A percentile compares a stretch with the other conserved stretches of the same genome.
phyloP scores from a whole-genome alignment of 768 basidiomycete species.

The Astraeus odoratus region DNA sequence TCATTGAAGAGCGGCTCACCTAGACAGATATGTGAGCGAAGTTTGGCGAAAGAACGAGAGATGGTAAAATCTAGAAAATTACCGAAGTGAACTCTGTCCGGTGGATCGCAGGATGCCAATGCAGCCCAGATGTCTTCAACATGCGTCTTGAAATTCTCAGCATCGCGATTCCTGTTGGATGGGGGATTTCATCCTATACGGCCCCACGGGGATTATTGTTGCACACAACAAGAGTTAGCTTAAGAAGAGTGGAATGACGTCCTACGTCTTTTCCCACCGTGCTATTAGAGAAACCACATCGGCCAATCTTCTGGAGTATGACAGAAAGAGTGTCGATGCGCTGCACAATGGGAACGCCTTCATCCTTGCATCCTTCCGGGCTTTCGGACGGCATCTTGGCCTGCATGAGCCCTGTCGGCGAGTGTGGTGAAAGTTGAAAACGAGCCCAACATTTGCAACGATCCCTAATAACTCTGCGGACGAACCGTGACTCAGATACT shows the following conservation, averaged over 20 bases:
- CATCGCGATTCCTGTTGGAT: background rate
- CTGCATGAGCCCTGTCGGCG: too few species aligned
- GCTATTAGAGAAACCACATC: background rate
- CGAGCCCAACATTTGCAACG: too few species aligned
- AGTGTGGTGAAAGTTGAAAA: too few species aligned
- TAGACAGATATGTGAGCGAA: background rate
- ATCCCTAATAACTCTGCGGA: too few species aligned
- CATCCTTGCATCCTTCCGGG: background rate
- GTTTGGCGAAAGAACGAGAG: background rate
- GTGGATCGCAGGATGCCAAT: background rate
- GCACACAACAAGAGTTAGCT: too few species aligned
- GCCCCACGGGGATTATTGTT: too few species aligned
- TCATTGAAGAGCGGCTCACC: background rate
- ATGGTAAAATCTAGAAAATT: background rate
- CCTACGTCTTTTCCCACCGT: background rate
- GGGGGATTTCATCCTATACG: too few species aligned
- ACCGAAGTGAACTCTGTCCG: background rate
- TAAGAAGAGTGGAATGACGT: background rate
- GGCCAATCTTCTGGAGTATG: background rate
- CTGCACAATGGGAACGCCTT: background rate
- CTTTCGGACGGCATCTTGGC: background rate
- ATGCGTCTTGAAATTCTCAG: background rate
- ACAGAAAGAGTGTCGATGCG: background rate
- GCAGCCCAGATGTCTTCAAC: background rate
- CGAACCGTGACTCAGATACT: too few species aligned